These are phyloP conservation scores for Phytophthora citricola DNA, from an alignment of 352 stramenopile species.

Conservation along the genomic window DNA sequence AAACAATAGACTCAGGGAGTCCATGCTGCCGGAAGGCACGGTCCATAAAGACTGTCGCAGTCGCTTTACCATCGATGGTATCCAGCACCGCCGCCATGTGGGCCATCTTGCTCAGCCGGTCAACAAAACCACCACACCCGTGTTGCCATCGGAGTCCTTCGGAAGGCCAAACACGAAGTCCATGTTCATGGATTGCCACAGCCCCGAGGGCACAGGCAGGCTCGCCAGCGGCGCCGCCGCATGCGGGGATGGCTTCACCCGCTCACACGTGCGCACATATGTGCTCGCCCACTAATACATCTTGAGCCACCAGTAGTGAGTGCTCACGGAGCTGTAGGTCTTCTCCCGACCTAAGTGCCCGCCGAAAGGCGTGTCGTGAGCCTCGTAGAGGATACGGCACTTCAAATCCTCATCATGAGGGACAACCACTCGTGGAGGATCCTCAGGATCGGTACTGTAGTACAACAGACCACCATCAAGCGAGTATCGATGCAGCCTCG, in stretches of 20 bases:
- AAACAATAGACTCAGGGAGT: too few relatives aligned
- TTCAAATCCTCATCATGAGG: too few relatives aligned
- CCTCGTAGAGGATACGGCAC: too few relatives aligned
- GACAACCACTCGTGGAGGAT: conserved; percentile 5
- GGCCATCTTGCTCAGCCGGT: too few relatives aligned
- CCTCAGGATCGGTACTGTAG: background rate
- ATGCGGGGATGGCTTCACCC: conserved; percentile 3
- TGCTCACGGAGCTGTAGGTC: conserved; percentile 12
- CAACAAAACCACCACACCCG: too few relatives aligned
- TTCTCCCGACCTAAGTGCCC: conserved; percentile 32
- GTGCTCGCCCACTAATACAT: conserved; percentile 32
- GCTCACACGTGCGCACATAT: conserved; percentile 21
- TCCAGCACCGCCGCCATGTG: too few relatives aligned
- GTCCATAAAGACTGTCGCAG: too few relatives aligned
- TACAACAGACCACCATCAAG: background rate
- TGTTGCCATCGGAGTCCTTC: too few relatives aligned
- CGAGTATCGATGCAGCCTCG: conserved; percentile 1
- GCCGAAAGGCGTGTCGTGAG: too few relatives aligned
- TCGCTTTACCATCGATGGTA: too few relatives aligned
- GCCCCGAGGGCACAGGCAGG: background rate
- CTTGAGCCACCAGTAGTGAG: conserved; percentile 22
- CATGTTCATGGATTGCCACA: conserved; percentile 2
- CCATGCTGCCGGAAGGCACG: too few relatives aligned
- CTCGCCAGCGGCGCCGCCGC: background rate
- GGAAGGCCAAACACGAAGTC: conserved; percentile 5